These are phyloP conservation scores for Boletus subparvulus DNA, from an alignment of 768 basidiomycete genomes.

Conservation along the genomic window DNA sequence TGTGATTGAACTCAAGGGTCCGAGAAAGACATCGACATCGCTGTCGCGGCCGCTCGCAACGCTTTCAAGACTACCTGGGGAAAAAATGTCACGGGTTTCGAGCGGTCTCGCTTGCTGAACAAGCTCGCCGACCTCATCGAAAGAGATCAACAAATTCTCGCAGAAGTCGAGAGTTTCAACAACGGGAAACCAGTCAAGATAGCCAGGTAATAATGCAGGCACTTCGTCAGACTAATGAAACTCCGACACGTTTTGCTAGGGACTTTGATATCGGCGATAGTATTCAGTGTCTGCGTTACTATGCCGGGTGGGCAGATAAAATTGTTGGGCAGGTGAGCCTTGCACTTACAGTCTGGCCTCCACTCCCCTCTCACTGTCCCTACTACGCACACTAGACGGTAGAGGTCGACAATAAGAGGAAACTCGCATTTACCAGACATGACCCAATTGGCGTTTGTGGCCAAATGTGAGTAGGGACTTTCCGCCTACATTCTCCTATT, in stretches of 20 bases:
- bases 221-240: conserved; percentile 23
- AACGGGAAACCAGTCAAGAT: conserved; percentile 86
- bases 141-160: conserved; percentile 75
- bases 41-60: conserved; percentile 77
- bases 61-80: conserved; percentile 90
- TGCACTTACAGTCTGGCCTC: conserved; percentile 1
- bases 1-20: conserved; percentile 46
- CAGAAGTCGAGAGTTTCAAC: conserved; percentile 82
- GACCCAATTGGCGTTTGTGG: conserved; percentile 95
- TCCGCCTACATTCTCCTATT: conserved; percentile 8
- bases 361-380: conserved; percentile 1
- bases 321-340: conserved; percentile 74
- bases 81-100: conserved; percentile 79
- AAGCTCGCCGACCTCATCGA: conserved; percentile 91
- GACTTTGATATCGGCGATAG: conserved; percentile 81
- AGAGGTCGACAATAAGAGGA: conserved; percentile 76
- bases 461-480: conserved; percentile 64
- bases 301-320: conserved; percentile 97
- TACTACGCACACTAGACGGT: conserved; percentile 49
- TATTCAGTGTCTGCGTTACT: conserved; percentile 80
- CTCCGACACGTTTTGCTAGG: conserved; percentile 36
- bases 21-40: conserved; percentile 74
- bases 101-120: conserved; percentile 77
- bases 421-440: conserved; percentile 82
- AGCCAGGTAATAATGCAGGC: conserved; percentile 44